These are phyloP conservation scores for Scenedesmus sp. DNA, from an alignment of 163 green algal species.

Conservation along the genomic window DNA sequence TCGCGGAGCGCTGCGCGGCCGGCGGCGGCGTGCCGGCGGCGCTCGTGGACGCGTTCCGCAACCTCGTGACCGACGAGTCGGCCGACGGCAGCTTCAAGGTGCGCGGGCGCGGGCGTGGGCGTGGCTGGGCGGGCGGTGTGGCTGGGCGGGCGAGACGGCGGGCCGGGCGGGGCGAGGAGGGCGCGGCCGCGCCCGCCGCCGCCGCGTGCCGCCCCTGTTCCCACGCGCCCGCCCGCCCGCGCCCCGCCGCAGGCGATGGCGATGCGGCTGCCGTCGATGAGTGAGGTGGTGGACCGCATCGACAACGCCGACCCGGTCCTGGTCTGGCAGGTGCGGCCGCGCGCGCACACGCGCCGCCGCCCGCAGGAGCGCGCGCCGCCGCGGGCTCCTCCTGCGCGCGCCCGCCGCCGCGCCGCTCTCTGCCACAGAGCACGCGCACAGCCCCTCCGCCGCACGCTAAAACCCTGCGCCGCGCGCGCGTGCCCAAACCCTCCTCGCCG, in stretches of 20 bases:
- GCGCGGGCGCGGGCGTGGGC: too few species aligned
- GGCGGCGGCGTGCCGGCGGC: slow-evolving; percentile 67
- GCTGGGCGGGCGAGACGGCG: too few species aligned
- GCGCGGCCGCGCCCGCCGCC: background rate
- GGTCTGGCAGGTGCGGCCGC: too few species aligned
- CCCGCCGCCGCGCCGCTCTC: too few species aligned
- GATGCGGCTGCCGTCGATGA: slow-evolving; percentile 73
- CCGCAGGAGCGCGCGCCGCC: too few species aligned
- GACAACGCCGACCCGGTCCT: slow-evolving; percentile 76
- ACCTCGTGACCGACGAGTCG: slow-evolving; percentile 66
- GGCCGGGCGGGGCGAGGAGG: background rate
- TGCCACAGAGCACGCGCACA: too few species aligned
- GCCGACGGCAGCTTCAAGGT: slow-evolving; percentile 83
- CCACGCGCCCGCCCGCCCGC: too few species aligned
- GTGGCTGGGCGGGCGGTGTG: too few species aligned
- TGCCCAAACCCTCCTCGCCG: background rate
- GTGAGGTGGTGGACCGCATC: slow-evolving; percentile 86
- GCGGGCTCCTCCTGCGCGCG: too few species aligned
- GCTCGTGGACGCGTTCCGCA: slow-evolving; percentile 71
- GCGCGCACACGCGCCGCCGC: too few species aligned
- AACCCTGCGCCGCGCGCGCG: background rate
- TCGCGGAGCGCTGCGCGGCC: slow-evolving; percentile 54
- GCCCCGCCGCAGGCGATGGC: slow-evolving; percentile 64
- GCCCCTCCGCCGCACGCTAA: too few species aligned
- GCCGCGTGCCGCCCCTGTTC: background rate